Evolutionary conservation across 768 basidiomycete species (phyloP).

Genomic region (Trametes maxima): DNA sequence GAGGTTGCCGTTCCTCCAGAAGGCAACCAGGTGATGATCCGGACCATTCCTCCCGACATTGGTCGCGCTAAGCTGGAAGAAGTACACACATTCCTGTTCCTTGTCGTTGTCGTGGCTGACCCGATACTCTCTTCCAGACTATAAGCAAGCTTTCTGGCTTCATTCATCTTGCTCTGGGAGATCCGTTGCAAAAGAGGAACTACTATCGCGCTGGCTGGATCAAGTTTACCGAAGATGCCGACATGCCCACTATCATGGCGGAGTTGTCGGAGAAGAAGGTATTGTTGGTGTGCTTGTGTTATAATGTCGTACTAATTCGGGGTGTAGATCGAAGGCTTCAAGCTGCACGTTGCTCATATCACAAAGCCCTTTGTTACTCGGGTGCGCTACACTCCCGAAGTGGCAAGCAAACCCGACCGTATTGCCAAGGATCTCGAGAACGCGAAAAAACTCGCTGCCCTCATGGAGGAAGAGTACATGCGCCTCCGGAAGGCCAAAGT

Average conservation of each 20-base stretch:
- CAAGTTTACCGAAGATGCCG: slow-evolving; percentile 80
- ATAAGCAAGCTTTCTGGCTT: slow-evolving; percentile 72
- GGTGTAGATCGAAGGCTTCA: slow-evolving; percentile 75
- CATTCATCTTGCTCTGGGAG: slow-evolving; percentile 86
- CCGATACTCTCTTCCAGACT: slow-evolving; percentile 4
- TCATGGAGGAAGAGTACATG: slow-evolving; percentile 73
- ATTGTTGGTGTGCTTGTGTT: neutral
- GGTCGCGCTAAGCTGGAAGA: slow-evolving; percentile 89
- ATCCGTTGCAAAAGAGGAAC: slow-evolving; percentile 89
- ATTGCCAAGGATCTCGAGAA: slow-evolving; percentile 81
- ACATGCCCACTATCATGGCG: slow-evolving; percentile 71
- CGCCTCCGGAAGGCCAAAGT: slow-evolving; percentile 49
- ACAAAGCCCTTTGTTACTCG: slow-evolving; percentile 76
- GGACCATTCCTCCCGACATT: slow-evolving; percentile 92
- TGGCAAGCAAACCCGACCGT: slow-evolving; percentile 78
- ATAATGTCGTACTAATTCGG: neutral
- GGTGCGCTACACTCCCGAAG: slow-evolving; percentile 79
- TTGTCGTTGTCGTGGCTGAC: neutral
- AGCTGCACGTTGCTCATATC: slow-evolving; percentile 86
- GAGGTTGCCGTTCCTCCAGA: slow-evolving; percentile 68
- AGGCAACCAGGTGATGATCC: slow-evolving; percentile 91
- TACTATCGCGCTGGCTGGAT: slow-evolving; percentile 97
- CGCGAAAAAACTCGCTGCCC: slow-evolving; percentile 67
- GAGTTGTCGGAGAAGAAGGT: slow-evolving; percentile 89
- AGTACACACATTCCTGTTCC: slow-evolving; percentile 43